A percentile compares a stretch with the other conserved stretches of the same genome.
phyloP scores from a whole-genome alignment of 306 rosid species.

The Datisca glomerata region DNA sequence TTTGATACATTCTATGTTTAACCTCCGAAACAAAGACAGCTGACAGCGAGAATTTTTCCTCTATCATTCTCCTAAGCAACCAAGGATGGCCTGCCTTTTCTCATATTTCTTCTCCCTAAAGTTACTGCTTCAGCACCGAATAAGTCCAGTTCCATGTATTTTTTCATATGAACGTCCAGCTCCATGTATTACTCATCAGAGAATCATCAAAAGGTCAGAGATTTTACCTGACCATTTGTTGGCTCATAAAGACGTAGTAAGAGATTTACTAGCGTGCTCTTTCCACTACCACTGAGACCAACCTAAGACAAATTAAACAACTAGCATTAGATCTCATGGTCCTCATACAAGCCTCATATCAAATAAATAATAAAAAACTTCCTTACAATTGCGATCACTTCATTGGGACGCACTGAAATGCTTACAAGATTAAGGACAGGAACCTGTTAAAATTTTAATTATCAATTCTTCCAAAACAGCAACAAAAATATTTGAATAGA shows the following conservation, averaged over 20 bases:
- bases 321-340: not conserved
- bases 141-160: not conserved
- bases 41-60: no score
- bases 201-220: slow-evolving; percentile 2
- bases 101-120: no score
- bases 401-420: slow-evolving; percentile 60
- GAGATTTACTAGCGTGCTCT: slow-evolving; percentile 92
- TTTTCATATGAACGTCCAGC: not conserved
- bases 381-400: slow-evolving; percentile 95
- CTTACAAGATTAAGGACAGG: slow-evolving; percentile 58
- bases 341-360: not conserved
- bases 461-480: slow-evolving; percentile 16
- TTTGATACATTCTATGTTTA: no score
- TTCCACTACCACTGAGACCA: slow-evolving; percentile 97
- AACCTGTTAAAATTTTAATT: slow-evolving; percentile 38
- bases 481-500: slow-evolving; percentile 10
- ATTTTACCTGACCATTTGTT: slow-evolving; percentile 76
- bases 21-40: no score
- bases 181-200: no score
- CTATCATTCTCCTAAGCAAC: no score
- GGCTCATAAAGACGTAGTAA: slow-evolving; percentile 95
- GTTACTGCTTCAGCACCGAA: not conserved
- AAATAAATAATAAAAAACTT: slow-evolving; percentile 16
- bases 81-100: no score
- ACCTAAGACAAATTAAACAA: slow-evolving; percentile 38